Evolutionary conservation across 2,329 filamentous ascomycete genomes (phyloP), one percentile per base, ranked within the genome.

Genomic region (Neofusicoccum ribis): DNA sequence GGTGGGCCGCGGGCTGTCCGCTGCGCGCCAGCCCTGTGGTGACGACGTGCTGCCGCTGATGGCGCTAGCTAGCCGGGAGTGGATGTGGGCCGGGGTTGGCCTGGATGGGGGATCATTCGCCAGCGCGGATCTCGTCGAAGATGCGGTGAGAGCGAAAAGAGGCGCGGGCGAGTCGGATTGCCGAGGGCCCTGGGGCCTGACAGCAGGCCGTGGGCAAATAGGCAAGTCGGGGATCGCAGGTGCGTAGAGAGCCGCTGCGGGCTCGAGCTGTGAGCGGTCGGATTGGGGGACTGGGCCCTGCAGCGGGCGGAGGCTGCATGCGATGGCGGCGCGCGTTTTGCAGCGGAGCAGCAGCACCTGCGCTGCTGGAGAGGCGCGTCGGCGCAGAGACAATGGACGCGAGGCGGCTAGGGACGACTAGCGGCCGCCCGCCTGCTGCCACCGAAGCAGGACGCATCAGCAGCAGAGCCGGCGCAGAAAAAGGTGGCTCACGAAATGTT

Each of bases 51-150:
- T 47, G 44, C 6, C 14, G 17, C n/a, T 17, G 15, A 36, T 9
- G 12, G 51, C 51, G 51, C 51, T 31, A 56, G 37, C 31, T 17
- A 39, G 54, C 23, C 54, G 37, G 39, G 54, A 37, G 23, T n/a
- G 39, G 39, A 37, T 17, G 23, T 31, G 27, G 27, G 27, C 14
- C 54, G 46, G 54, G 54, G 54, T 44, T 58, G 54, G 54, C 54
- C 54, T 58, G 54, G 54, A 58, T 44, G 54, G 54, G 54, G 54
- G 54, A 58, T 46, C 37, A 34, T 11, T 58, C 54, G 54, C 54
- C 41, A 27, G 20, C 23, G 52, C 39, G 39, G 52, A 58, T 58
- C 54, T 58, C 23, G 37, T 51, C n/a, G 23, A 46, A 58, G 20
- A 58, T 44, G 54, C 54, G 54, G 54, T 58, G 54, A 58, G 39